Conservation (phyloP, 768 basidiomycete species). For the Lanmaoa rubissima region DNA sequence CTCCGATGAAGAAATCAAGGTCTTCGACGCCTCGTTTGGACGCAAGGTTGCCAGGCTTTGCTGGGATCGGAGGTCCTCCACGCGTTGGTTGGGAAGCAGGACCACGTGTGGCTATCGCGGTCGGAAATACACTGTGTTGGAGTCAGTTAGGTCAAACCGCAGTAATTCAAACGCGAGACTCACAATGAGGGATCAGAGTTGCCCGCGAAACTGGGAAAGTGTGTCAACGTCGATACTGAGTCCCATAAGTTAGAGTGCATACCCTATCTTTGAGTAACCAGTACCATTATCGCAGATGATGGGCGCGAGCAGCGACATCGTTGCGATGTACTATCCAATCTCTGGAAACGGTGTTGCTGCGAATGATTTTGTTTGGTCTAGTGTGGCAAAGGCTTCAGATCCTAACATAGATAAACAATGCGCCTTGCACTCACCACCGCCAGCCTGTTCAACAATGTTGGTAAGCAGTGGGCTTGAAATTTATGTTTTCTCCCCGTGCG, state of each 20-base stretch:
- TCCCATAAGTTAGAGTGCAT: conserved; percentile 22
- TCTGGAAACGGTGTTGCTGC: conserved; percentile 13
- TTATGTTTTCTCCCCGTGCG: background rate
- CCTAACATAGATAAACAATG: conserved; percentile 27
- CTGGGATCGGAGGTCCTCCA: conserved; percentile 73
- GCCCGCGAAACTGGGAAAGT: conserved; percentile 77
- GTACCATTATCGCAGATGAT: conserved; percentile 99
- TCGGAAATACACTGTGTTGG: conserved; percentile 82
- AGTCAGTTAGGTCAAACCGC: conserved; percentile 6
- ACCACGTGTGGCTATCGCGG: conserved; percentile 88
- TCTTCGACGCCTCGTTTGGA: conserved; percentile 98
- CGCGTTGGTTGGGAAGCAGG: conserved; percentile 57
- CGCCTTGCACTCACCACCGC: background rate
- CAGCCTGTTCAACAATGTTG: background rate
- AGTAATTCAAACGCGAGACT: conserved; percentile 32
- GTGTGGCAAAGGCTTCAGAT: conserved; percentile 24
- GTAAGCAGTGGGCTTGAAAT: background rate
- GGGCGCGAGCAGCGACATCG: conserved; percentile 85
- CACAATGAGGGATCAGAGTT: conserved; percentile 99
- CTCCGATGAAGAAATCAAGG: conserved; percentile 99
- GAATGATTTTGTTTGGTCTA: conserved; percentile 20
- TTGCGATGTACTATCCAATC: conserved; percentile 14
- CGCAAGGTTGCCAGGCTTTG: conserved; percentile 88
- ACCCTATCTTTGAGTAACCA: conserved; percentile 97
- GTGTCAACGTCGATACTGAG: conserved; percentile 9